These are phyloP conservation scores for Pythium rishiriense DNA, from an alignment of 352 stramenopile species.

Conservation along the genomic window DNA sequence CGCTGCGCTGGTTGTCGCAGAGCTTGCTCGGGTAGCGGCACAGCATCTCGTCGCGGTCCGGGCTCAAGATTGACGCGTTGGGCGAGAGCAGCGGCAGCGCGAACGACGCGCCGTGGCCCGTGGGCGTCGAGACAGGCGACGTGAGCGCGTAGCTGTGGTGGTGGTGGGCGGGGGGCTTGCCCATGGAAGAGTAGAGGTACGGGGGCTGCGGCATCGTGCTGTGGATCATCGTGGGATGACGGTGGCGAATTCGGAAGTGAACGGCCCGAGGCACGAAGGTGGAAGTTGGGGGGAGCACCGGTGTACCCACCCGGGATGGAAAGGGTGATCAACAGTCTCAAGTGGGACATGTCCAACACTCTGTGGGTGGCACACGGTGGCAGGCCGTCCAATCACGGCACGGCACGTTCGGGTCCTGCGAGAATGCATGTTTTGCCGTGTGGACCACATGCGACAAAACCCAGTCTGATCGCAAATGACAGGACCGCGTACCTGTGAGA, in stretches of 20 bases:
- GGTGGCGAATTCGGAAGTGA: neutral
- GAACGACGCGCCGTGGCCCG: neutral
- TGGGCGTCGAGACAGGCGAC: constrained; percentile 1
- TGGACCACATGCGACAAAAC: neutral
- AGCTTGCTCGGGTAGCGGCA: constrained; percentile 39
- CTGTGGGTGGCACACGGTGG: neutral
- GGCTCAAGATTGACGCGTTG: constrained; percentile 8
- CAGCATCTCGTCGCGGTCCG: constrained; percentile 21
- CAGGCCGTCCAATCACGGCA: neutral
- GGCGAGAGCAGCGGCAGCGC: constrained; percentile 4
- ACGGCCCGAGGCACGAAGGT: neutral
- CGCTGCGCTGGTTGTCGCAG: constrained; percentile 33
- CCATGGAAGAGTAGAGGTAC: constrained; percentile 1
- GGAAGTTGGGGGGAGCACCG: too few species aligned
- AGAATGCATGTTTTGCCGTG: neutral
- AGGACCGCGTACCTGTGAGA: neutral
- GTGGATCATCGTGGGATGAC: constrained; percentile 8
- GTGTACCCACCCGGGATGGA: neutral
- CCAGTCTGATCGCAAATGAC: neutral
- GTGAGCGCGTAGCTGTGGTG: too few species aligned
- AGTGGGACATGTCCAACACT: constrained; percentile 2
- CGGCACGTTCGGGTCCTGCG: neutral
- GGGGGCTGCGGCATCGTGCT: neutral
- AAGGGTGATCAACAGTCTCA: neutral
- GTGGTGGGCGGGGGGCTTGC: neutral